Base-by-base conservation (phyloP, 306 rosid genomes). In the Adenanthera pavonina region DNA sequence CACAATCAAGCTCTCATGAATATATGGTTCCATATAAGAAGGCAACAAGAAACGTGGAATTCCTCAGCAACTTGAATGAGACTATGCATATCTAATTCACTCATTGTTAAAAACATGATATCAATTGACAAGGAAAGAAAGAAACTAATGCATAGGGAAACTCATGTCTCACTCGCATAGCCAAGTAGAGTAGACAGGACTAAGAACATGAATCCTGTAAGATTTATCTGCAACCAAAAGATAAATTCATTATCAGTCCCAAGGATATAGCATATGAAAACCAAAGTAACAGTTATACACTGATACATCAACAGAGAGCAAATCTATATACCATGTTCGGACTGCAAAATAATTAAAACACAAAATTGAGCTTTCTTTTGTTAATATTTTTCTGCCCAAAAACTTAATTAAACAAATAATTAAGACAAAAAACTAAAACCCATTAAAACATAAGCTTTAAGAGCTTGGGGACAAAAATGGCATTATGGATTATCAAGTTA, bases 271-370 rank as follows among this genome's bases (percentile, higher is more conserved):
- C 54, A 61, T 70, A 68, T 65, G 59, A 60, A 43, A 71, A 64
- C 74, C 59, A 84, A 35, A 69, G 80, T 53, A 69, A 51, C 67
- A 62, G 34, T 54, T 77, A 69, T 10, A 51, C 79, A 67, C 52
- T 68, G 53, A 80, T 16, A 57, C 75, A 66, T 71, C 33, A 41
- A 64, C 56, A 76, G 74, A 80, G 61, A 68, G 80, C 7, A 82
- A 84, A 78, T 16, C 47, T n/a, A n/a, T n/a, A 70, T 88, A 96
- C 99, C 99, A 91, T 87, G 87, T 96, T 96, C 53, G 99, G 99
- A 74, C 98, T 93, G 94, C 77, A 82, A 84, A 80, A 40, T 62
- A 78, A 48, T 53, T 68, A n/a, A n/a, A n/a, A n/a, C n/a, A n/a
- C n/a, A n/a, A n/a, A n/a, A n/a, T n/a, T n/a, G n/a, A n/a, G n/a